These are phyloP conservation scores for Fusarium sp. DNA, from an alignment of 2,329 filamentous ascomycete genomes.

Conservation along the genomic window DNA sequence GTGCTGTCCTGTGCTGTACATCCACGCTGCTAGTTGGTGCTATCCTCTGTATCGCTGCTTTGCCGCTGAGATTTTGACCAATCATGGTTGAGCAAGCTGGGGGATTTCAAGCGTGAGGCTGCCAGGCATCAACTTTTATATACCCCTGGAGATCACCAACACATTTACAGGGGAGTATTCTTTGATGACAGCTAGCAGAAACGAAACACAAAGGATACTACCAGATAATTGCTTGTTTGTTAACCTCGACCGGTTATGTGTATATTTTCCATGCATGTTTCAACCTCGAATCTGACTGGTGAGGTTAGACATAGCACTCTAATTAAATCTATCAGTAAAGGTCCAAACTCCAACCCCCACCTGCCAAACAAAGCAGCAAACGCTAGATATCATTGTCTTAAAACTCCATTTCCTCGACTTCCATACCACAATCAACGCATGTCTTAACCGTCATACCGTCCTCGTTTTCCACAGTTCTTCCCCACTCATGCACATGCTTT, in stretches of 20 bases:
- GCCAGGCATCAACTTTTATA: slow-evolving; percentile 44
- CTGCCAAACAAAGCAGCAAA: background rate
- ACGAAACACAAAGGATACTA: background rate
- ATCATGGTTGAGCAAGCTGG: slow-evolving; percentile 36
- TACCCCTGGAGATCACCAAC: slow-evolving; percentile 30
- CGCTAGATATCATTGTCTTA: slow-evolving; percentile 44
- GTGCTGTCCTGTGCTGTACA: slow-evolving; percentile 39
- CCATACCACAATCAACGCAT: slow-evolving; percentile 80
- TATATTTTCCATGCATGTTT: background rate
- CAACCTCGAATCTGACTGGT: background rate
- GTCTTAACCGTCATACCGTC: slow-evolving; percentile 84
- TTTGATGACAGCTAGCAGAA: slow-evolving; percentile 2
- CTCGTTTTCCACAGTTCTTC: slow-evolving; percentile 73
- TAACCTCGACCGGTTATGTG: background rate
- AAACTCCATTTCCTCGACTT: slow-evolving; percentile 80
- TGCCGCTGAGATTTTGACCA: slow-evolving; percentile 44
- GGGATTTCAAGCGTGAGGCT: slow-evolving; percentile 35
- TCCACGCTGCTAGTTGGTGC: slow-evolving; percentile 33
- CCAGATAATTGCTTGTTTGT: background rate
- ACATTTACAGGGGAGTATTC: background rate
- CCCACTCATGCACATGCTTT: slow-evolving; percentile 92
- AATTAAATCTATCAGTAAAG: background rate
- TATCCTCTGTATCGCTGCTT: slow-evolving; percentile 32
- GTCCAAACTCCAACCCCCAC: background rate
- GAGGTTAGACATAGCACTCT: background rate